phyloP scores from a whole-genome alignment of 768 basidiomycete genomes.

The Lactarius vividus region DNA sequence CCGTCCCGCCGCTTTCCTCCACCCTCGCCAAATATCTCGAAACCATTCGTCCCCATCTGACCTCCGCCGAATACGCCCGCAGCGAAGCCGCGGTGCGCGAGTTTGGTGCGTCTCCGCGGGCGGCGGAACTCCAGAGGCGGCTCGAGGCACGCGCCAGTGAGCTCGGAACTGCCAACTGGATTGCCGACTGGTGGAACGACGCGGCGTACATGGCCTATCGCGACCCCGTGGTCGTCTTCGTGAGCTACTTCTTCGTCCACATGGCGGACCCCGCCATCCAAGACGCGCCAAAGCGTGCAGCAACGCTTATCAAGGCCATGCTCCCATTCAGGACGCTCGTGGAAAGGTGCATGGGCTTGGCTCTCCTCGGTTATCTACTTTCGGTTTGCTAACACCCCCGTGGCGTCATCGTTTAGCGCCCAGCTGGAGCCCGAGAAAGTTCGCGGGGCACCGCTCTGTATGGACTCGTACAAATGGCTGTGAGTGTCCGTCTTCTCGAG shows the following conservation, averaged over 20 bases:
- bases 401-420: constrained; percentile 42
- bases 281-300: constrained; percentile 69
- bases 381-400: constrained; percentile 3
- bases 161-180: constrained; percentile 68
- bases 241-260: constrained; percentile 96
- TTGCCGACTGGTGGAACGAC: constrained; percentile 98
- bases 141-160: constrained; percentile 71
- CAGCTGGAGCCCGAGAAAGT: constrained; percentile 87
- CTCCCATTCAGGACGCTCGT: constrained; percentile 81
- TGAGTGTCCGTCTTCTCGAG: constrained; percentile 35
- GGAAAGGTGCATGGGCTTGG: constrained; percentile 57
- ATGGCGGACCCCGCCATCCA: constrained; percentile 55
- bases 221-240: constrained; percentile 87
- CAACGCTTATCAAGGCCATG: constrained; percentile 79
- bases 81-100: constrained; percentile 58
- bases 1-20: constrained; percentile 79
- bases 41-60: constrained; percentile 73
- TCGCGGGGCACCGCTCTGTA: constrained; percentile 74
- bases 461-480: constrained; percentile 95
- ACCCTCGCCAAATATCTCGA: constrained; percentile 90
- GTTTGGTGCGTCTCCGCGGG: constrained; percentile 70
- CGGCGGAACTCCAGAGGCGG: constrained; percentile 70
- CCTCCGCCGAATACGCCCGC: constrained; percentile 54
- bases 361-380: neutral
- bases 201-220: constrained; percentile 83